Evolutionary conservation across 305 asterid genomes (phyloP), one percentile per base, ranked within the genome.

Genomic region (Ajuga reptans): DNA sequence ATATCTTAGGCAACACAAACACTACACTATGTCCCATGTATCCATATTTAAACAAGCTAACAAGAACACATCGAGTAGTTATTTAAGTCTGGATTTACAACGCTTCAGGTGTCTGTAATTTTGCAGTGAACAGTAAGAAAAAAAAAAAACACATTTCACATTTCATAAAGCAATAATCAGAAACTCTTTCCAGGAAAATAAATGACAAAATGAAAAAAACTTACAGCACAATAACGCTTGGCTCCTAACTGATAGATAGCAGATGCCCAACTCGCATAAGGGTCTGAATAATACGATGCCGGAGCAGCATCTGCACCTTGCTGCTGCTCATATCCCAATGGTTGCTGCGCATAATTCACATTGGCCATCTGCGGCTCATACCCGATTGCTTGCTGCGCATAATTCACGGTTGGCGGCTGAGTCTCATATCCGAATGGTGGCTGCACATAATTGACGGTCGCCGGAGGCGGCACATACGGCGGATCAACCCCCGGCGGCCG

Each of bases 401-500:
- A 78, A 34, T 1, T 70, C 60, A 69, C 74, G 41, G 74, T 1
- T 17, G 5, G 16, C 46, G 75, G 62, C 69, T 12, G 50, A 49
- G 49, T 12, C 66, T 17, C 66, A 10, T 37, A 59, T 17, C 45
- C 45, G 45, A 39, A 7, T 8, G 45, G 45, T 39, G 41, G 52
- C 18, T 1, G 69, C 52, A 3, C 31, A 27, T 27, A 27, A 27
- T 27, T 18, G 46, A 60, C 53, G 14, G 53, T 17, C 14, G 17
- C 59, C 52, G 73, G 43, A 16, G 78, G 75, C n/a, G 80, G 76
- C 41, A 74, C 69, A 59, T 73, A 73, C 46, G 76, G 79, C 42
- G 54, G 75, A 21, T 79, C 84, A 63, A 72, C 65, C 4, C 79
- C 82, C 67, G 84, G 86, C 29, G 82, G 86, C 43, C 24, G 73